These are phyloP conservation scores for Talaromyces sp. DNA, from an alignment of 2,329 filamentous ascomycete genomes.

Conservation along the genomic window DNA sequence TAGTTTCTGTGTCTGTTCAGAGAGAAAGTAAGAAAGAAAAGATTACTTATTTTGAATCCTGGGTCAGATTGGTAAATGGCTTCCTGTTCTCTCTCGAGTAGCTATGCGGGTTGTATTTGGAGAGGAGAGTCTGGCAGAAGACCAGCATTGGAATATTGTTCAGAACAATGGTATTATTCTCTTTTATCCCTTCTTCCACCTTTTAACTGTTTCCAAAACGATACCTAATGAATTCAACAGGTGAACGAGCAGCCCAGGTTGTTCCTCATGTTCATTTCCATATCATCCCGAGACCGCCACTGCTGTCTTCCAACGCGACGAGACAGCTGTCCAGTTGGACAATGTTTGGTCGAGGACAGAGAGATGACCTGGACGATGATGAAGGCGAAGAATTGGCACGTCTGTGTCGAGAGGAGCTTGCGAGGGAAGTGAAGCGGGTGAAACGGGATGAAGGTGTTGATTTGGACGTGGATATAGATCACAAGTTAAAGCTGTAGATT, in stretches of 20 bases:
- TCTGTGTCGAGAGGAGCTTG: constrained; percentile 32
- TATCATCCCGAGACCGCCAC: constrained; percentile 70
- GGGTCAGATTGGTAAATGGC: constrained; percentile 39
- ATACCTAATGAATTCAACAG: constrained; percentile 27
- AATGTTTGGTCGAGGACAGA: constrained; percentile 43
- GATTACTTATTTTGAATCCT: neutral
- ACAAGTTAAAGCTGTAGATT: constrained; percentile 1
- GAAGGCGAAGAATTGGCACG: constrained; percentile 34
- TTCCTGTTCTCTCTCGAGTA: constrained; percentile 55
- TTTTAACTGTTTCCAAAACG: neutral
- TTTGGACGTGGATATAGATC: constrained; percentile 20
- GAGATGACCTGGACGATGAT: constrained; percentile 43
- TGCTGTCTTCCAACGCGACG: constrained; percentile 15
- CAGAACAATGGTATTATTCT: constrained; percentile 72
- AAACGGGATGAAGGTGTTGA: constrained; percentile 31
- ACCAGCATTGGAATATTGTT: constrained; percentile 83
- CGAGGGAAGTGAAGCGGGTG: constrained; percentile 30
- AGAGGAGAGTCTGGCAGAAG: constrained; percentile 23
- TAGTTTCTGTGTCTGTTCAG: too few species aligned
- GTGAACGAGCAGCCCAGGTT: constrained; percentile 81
- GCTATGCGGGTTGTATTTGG: constrained; percentile 63
- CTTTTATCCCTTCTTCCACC: neutral
- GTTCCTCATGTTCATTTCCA: constrained; percentile 95
- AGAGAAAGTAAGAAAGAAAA: neutral
- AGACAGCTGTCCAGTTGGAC: constrained; percentile 27